Evolutionary conservation across 1,284 basidiomycete species (phyloP), one percentile per base, ranked within the genome.

Genomic region (Meira miltonrushii): DNA sequence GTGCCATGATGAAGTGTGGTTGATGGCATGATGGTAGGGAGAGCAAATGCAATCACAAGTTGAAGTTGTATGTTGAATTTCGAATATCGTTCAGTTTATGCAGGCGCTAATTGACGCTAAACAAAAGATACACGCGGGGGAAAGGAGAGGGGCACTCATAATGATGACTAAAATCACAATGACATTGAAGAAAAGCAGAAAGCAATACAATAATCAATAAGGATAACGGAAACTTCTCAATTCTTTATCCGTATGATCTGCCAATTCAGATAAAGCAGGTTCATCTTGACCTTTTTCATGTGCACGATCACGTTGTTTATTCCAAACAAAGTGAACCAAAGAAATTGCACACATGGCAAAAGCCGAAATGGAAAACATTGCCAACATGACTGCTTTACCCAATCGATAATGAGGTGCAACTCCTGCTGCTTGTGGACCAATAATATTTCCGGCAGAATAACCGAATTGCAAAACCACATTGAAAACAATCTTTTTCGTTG

Each of bases 221-320:
- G 76, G 74, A 61, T 77, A 78, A 55, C 74, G 59, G 60, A 78
- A 78, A 19, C 41, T 61, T 15, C 62, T 51, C 25, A 73, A 64
- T 66, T 78, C 66, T 55, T 68, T 68, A 60, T 78, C 76, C 1
- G 77, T 75, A 56, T 66, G 59, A 55, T 78, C 77, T 13, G 69
- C 64, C 39, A 78, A 69, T 51, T 74, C 76, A 3, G 59, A 59
- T n/a, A 38, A 44, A 11, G 47, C 39, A 11, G 49, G 8, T 38
- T 21, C 28, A 15, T 57, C 57, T n/a, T 23, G 19, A 21, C 50
- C 19, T 6, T 54, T 25, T 1, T 54, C 58, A 38, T 59, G 53
- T 3, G 17, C 44, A 33, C 28, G 28, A 21, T 67, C 67, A 12
- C 58, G 48, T 40, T 54, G 11, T 59, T 61, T 64, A 64, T 78